phyloP scores from a whole-genome alignment of 2,329 filamentous ascomycete species.

The Arthrobotrys conoides region DNA sequence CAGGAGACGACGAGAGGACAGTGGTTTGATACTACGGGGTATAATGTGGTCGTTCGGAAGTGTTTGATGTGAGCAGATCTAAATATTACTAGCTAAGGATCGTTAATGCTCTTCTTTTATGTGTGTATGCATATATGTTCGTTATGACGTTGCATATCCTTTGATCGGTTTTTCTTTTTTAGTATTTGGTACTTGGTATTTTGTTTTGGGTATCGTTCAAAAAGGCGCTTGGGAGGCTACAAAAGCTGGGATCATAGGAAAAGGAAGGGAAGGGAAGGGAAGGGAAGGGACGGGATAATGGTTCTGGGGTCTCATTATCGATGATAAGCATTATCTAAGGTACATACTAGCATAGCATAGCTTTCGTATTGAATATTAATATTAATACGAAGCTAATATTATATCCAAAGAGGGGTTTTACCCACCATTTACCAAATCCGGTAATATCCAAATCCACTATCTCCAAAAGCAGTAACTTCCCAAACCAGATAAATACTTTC shows the following conservation, averaged over 20 bases:
- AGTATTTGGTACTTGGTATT: neutral
- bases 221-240: neutral
- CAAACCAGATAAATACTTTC: neutral
- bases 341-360: no score
- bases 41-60: slow-evolving; percentile 14
- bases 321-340: no score
- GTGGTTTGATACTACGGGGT: slow-evolving; percentile 30
- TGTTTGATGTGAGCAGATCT: neutral
- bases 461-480: neutral
- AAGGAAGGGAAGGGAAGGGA: neutral
- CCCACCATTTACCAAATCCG: neutral
- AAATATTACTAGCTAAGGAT: neutral
- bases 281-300: neutral
- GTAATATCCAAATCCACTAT: neutral
- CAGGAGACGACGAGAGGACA: slow-evolving; percentile 7
- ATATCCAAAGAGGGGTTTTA: neutral
- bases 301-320: neutral
- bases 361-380: no score
- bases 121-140: no score
- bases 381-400: no score
- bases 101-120: neutral
- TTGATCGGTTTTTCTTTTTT: neutral
- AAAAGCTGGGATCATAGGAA: neutral
- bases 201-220: neutral
- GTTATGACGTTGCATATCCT: no score